A percentile compares a stretch with the other conserved stretches of the same genome.
Evolutionary conservation across 2,329 filamentous ascomycete species (phyloP).

Genomic region (Coniochaeta ligniaria): DNA sequence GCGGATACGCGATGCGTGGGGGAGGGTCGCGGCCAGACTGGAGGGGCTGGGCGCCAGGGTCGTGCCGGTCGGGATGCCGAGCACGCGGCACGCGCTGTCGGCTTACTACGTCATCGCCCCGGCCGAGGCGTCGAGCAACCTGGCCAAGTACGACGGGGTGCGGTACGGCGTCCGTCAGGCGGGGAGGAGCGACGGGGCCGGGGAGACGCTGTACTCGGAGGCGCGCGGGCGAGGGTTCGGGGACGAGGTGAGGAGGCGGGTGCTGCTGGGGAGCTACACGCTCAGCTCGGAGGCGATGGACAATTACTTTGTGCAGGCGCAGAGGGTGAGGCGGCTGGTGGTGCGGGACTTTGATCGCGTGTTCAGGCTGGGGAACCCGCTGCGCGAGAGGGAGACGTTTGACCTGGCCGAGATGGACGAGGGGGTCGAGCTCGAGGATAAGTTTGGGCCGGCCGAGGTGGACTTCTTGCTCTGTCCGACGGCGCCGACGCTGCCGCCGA

Average conservation of each 20-base stretch:
- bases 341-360: conserved; percentile 79
- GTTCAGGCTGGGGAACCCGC: conserved; percentile 63
- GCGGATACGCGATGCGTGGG: conserved; percentile 64
- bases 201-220: conserved; percentile 65
- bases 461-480: conserved; percentile 88
- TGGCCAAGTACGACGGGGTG: conserved; percentile 96
- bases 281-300: conserved; percentile 86
- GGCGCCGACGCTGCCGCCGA: conserved; percentile 52
- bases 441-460: conserved; percentile 56
- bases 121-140: conserved; percentile 90
- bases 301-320: conserved; percentile 95
- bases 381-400: conserved; percentile 40
- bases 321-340: conserved; percentile 77
- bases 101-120: conserved; percentile 95
- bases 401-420: conserved; percentile 55
- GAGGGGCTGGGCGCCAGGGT: conserved; percentile 61
- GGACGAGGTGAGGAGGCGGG: conserved; percentile 75
- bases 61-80: conserved; percentile 71
- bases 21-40: conserved; percentile 50
- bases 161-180: conserved; percentile 56
- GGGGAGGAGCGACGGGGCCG: conserved; percentile 39
- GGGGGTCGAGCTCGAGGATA: conserved; percentile 41
- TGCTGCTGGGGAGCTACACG: conserved; percentile 83
- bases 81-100: conserved; percentile 77
- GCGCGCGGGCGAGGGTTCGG: conserved; percentile 74